Conservation (phyloP, 179 eudicot species). For the Corrigiola litoralis region DNA sequence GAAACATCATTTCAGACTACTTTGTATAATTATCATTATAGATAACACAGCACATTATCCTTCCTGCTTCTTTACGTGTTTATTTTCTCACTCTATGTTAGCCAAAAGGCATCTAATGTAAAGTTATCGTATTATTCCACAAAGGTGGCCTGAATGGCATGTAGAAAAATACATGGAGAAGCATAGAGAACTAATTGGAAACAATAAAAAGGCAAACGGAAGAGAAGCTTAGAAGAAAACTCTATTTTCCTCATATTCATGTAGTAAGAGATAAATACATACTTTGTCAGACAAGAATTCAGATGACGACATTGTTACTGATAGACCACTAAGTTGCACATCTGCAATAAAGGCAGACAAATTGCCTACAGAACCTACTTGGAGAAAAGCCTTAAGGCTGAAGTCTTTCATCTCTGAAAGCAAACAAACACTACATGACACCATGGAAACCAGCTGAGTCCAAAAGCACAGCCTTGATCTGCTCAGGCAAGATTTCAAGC, state of each 20-base stretch:
- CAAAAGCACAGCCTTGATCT: conserved; percentile 61
- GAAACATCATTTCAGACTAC: too few species aligned
- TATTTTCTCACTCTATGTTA: too few species aligned
- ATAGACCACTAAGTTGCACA: background rate
- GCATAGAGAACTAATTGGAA: too few species aligned
- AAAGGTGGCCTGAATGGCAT: too few species aligned
- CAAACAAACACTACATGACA: conserved; percentile 13
- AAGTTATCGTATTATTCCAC: too few species aligned
- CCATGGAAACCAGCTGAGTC: conserved; percentile 53
- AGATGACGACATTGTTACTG: background rate
- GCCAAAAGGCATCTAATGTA: too few species aligned
- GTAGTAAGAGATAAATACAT: background rate
- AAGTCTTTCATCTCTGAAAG: conserved; percentile 6
- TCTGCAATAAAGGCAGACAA: background rate
- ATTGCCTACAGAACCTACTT: background rate
- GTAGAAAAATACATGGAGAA: too few species aligned
- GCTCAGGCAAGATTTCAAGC: conserved; percentile 51
- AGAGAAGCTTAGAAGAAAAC: too few species aligned
- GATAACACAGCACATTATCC: too few species aligned
- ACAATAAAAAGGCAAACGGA: too few species aligned
- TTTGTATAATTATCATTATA: too few species aligned
- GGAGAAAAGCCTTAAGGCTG: background rate
- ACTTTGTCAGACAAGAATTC: background rate
- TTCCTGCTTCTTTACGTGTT: too few species aligned
- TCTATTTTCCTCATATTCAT: background rate